phyloP scores from a whole-genome alignment of 164 flowering plant species.

The Sextonia rubra region DNA sequence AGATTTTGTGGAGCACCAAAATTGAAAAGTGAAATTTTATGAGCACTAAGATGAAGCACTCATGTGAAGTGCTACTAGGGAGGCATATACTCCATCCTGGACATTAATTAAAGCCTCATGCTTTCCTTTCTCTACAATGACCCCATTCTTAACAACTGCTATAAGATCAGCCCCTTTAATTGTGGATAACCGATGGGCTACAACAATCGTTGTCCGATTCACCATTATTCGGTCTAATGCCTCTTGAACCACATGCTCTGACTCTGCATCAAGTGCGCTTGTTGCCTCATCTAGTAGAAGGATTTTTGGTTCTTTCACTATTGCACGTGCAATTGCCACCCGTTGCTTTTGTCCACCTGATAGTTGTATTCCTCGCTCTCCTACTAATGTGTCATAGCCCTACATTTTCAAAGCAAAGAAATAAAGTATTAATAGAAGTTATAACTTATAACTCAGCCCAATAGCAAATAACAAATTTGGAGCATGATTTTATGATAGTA shows the following conservation, averaged over 20 bases:
- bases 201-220: slow-evolving; percentile 16
- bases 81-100: slow-evolving; percentile 18
- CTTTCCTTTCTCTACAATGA: slow-evolving; percentile 22
- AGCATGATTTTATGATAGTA: neutral
- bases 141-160: slow-evolving; percentile 21
- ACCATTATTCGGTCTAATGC: slow-evolving; percentile 17
- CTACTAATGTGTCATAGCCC: slow-evolving; percentile 23
- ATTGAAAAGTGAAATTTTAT: too few relatives aligned
- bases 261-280: slow-evolving; percentile 21
- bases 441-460: neutral
- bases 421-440: neutral
- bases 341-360: slow-evolving; percentile 24
- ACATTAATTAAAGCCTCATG: slow-evolving; percentile 16
- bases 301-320: slow-evolving; percentile 18
- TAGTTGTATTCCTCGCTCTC: slow-evolving; percentile 19
- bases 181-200: slow-evolving; percentile 21
- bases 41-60: slow-evolving; percentile 5
- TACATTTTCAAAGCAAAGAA: slow-evolving; percentile 5
- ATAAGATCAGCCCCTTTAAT: slow-evolving; percentile 15
- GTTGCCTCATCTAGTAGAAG: slow-evolving; percentile 20
- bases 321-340: slow-evolving; percentile 22
- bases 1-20: too few relatives aligned
- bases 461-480: neutral
- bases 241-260: slow-evolving; percentile 20
- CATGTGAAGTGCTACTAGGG: slow-evolving; percentile 21